Percentiles rank a stretch among this genome's conserved stretches.
These are phyloP conservation scores for Botrytis elliptica DNA, from an alignment of 2,329 filamentous ascomycete genomes.

Conservation along the genomic window DNA sequence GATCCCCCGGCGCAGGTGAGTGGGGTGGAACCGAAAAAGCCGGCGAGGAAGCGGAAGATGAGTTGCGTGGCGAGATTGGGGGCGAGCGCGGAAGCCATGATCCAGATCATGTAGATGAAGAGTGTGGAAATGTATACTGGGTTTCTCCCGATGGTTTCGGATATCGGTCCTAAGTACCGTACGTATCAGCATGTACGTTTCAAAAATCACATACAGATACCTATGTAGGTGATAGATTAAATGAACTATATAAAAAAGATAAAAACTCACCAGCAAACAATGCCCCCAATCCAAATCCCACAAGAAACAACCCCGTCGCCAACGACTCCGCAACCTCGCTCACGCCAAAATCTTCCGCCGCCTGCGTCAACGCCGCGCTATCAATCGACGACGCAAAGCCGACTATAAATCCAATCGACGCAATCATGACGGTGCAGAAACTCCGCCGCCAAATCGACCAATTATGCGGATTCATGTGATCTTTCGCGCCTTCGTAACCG, in stretches of 20 bases:
- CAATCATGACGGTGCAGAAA: neutral
- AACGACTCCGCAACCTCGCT: neutral
- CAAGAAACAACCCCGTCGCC: neutral
- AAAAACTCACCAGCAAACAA: neutral
- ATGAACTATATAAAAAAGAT: neutral
- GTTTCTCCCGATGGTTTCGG: neutral
- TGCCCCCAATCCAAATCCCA: neutral
- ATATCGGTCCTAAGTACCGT: neutral
- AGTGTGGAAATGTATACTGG: neutral
- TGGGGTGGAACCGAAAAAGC: slow-evolving; percentile 18
- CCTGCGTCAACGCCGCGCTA: slow-evolving; percentile 48
- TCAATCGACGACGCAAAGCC: slow-evolving; percentile 36
- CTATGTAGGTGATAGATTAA: neutral
- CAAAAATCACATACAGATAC: neutral
- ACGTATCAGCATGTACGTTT: neutral
- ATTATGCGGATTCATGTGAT: neutral
- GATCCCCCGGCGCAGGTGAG: slow-evolving; percentile 61
- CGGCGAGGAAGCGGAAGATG: slow-evolving; percentile 16
- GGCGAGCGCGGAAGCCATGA: neutral
- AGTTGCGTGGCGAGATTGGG: slow-evolving; percentile 17
- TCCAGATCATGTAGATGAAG: neutral
- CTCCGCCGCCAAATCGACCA: neutral
- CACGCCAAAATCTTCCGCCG: slow-evolving; percentile 45
- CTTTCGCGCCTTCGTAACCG: neutral
- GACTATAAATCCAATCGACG: neutral